These are phyloP conservation scores for Ulota crispa DNA, from an alignment of 225 moss, liverwort and hornwort species.

Conservation along the genomic window DNA sequence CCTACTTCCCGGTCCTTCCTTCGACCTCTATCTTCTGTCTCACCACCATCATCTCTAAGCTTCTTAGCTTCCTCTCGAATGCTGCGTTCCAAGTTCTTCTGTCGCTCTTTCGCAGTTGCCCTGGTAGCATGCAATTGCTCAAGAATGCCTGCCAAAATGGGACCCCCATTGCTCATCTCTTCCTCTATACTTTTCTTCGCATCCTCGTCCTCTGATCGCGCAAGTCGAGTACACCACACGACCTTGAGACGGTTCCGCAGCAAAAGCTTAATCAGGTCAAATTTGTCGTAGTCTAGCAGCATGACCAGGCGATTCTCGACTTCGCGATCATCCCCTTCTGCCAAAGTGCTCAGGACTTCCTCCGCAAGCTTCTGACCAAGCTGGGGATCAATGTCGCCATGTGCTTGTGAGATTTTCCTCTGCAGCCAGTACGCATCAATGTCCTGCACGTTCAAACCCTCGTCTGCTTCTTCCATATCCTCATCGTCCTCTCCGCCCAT, in stretches of 20 bases:
- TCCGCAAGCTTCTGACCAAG: slow-evolving; percentile 92
- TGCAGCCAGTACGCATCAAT: slow-evolving; percentile 96
- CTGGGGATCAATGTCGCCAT: slow-evolving; percentile 91
- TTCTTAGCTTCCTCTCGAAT: slow-evolving; percentile 96
- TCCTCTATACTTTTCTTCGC: slow-evolving; percentile 88
- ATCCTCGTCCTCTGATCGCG: slow-evolving; percentile 89
- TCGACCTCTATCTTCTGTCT: slow-evolving; percentile 65
- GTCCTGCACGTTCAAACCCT: slow-evolving; percentile 89
- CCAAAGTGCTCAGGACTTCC: slow-evolving; percentile 82
- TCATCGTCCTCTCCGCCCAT: slow-evolving; percentile 96
- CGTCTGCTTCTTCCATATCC: slow-evolving; percentile 95
- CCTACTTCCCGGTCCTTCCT: slow-evolving; percentile 70
- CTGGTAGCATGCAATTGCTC: slow-evolving; percentile 96
- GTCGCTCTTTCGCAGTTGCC: slow-evolving; percentile 89
- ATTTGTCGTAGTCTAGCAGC: slow-evolving; percentile 83
- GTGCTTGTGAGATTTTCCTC: slow-evolving; percentile 91
- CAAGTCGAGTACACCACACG: slow-evolving; percentile 94
- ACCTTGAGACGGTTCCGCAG: slow-evolving; percentile 93
- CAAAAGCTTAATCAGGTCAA: slow-evolving; percentile 86
- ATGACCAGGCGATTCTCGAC: slow-evolving; percentile 87
- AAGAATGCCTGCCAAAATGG: slow-evolving; percentile 73
- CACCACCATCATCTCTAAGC: slow-evolving; percentile 84
- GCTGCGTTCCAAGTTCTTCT: slow-evolving; percentile 85
- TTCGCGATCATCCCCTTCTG: slow-evolving; percentile 88
- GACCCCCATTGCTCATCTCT: slow-evolving; percentile 80